phyloP scores from a whole-genome alignment of 345 rosid genomes.

The Excoecaria cochinchinensis region DNA sequence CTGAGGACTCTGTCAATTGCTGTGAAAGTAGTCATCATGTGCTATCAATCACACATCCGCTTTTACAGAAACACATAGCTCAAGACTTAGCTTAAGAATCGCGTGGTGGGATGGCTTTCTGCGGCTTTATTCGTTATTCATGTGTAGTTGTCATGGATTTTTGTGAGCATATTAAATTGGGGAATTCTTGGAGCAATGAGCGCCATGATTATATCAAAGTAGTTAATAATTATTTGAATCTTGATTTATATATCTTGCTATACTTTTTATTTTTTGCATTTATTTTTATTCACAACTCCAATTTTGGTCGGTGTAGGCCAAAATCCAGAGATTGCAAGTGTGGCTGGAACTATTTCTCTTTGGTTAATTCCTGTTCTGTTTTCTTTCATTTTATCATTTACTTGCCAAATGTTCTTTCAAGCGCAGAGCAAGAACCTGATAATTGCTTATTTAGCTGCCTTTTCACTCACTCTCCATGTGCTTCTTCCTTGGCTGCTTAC shows the following conservation, averaged over 20 bases:
- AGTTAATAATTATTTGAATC: too few relatives aligned
- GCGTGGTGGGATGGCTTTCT: too few relatives aligned
- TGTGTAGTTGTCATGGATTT: too few relatives aligned
- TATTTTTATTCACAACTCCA: slow-evolving; percentile 50
- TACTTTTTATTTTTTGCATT: slow-evolving; percentile 47
- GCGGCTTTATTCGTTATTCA: too few relatives aligned
- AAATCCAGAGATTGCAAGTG: slow-evolving; percentile 41
- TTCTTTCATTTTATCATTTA: slow-evolving; percentile 44
- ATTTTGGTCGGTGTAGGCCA: slow-evolving; percentile 58
- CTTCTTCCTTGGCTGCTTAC: slow-evolving; percentile 65
- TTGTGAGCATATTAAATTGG: too few relatives aligned
- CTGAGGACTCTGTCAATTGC: slow-evolving; percentile 20
- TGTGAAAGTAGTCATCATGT: slow-evolving; percentile 23
- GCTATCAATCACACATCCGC: slow-evolving; percentile 34
- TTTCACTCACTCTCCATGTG: slow-evolving; percentile 44
- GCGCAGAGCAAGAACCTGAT: slow-evolving; percentile 77
- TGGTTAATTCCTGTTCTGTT: slow-evolving; percentile 56
- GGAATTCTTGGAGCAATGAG: too few relatives aligned
- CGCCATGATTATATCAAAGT: too few relatives aligned
- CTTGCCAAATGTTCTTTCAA: slow-evolving; percentile 83
- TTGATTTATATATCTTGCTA: slow-evolving; percentile 24
- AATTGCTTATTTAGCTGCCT: slow-evolving; percentile 60
- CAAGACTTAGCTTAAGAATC: too few relatives aligned
- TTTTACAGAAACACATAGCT: slow-evolving; percentile 33
- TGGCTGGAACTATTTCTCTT: slow-evolving; percentile 43